Conservation (phyloP, 139 green algal genomes). For the Coccomyxa sp. region DNA sequence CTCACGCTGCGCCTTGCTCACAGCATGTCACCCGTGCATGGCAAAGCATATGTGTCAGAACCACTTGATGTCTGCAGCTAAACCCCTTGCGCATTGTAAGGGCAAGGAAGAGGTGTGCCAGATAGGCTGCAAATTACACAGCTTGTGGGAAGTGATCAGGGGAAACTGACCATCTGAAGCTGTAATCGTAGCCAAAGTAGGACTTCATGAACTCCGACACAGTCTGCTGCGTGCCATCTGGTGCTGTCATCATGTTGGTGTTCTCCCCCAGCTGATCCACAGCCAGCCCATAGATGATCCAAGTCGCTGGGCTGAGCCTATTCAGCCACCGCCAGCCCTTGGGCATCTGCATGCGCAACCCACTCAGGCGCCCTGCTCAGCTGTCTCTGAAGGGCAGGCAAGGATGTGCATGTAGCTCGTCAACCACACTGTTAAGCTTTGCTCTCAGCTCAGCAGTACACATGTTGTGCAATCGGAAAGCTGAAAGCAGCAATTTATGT, state of each 20-base stretch:
- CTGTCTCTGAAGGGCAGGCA: too few species aligned
- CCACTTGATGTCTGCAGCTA: neutral
- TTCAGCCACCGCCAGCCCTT: conserved; percentile 66
- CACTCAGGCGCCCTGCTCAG: too few species aligned
- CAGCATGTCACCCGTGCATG: too few species aligned
- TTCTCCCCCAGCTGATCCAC: conserved; percentile 43
- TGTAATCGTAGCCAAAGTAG: conserved; percentile 61
- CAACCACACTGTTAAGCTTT: neutral
- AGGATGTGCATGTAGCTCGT: too few species aligned
- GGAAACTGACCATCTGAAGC: conserved; percentile 46
- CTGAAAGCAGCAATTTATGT: neutral
- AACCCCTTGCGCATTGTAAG: neutral
- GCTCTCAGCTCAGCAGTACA: neutral
- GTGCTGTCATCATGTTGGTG: conserved; percentile 5
- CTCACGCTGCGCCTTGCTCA: too few species aligned
- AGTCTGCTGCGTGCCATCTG: neutral
- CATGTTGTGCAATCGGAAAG: neutral
- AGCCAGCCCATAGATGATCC: conserved; percentile 52
- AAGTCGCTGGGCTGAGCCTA: conserved; percentile 32
- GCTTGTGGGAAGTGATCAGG: neutral
- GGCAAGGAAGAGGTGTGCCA: neutral
- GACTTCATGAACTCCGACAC: conserved; percentile 18
- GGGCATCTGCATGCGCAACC: conserved; percentile 36
- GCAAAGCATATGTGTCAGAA: neutral
- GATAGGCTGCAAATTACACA: neutral